A percentile compares a stretch with the other conserved stretches of the same genome.
Evolutionary conservation across 345 rosid species (phyloP).

Genomic region (Linum trigynum): DNA sequence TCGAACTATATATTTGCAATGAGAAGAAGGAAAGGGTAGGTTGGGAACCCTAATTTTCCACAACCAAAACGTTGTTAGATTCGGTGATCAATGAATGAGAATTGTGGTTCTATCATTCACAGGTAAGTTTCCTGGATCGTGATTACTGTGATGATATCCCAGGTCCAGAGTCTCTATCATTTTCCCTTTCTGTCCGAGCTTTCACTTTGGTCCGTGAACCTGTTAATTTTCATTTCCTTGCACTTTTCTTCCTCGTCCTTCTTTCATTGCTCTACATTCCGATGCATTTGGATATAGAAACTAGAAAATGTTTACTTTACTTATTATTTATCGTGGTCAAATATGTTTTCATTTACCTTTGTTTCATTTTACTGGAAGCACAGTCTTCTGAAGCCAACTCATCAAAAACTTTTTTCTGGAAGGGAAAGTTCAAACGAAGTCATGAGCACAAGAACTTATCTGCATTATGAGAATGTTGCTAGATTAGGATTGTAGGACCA

Average conservation of each 20-base stretch:
- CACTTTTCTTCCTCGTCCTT: background rate
- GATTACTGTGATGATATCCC: background rate
- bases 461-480: background rate
- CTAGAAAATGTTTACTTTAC: background rate
- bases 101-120: background rate
- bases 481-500: background rate
- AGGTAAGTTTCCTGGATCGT: background rate
- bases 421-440: background rate
- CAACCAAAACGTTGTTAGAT: too few species aligned
- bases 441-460: background rate
- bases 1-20: too few species aligned
- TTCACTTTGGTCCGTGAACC: background rate
- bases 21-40: too few species aligned
- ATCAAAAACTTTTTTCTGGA: too few species aligned
- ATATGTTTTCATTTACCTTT: too few species aligned
- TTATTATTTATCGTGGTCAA: background rate
- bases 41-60: too few species aligned
- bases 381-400: background rate
- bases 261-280: background rate
- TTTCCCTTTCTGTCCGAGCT: background rate
- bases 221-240: background rate
- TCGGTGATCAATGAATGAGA: background rate
- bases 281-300: background rate
- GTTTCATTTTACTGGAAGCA: background rate
- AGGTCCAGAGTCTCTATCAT: background rate